Base-by-base conservation (phyloP, 2,329 filamentous ascomycete genomes). In the Juglanconis oblonga region DNA sequence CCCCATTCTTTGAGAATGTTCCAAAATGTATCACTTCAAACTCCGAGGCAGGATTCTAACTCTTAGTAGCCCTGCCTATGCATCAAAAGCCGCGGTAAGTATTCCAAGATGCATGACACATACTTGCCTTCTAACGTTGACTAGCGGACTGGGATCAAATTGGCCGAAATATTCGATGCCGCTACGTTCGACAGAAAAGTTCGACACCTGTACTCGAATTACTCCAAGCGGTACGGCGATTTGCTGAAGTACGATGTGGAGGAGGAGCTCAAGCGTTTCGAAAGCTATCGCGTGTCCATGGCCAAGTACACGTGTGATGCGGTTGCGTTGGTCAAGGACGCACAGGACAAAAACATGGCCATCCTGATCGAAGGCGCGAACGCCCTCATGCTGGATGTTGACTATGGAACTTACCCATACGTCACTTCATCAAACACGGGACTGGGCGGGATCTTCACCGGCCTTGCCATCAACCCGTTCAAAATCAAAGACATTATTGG, bases 151-250 rank as follows among this genome's bases (percentile, higher is more conserved):
- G 89, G 89, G 52, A 80, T 93, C 62, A 81, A 81, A 66, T 77
- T 90, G 56, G 78, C 79, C 61, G 88, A 92, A 58, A 78, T 92
- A 64, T 91, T 91, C 70, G 77, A 89, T 70, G 80, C 85, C 70
- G 77, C 82, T 45, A 70, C 80, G 7, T 91, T 92, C 66, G 88
- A 91, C 74, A 69, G 73, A 45, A 89, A 89, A 72, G 74, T 92
- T 48, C 80, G 87, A 45, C 74, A 77, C 31, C 75, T 92, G 52
- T 87, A 82, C 8, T 66, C 73, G 5, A 85, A 83, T n/a, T 89
- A 83, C 74, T 81, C 85, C 76, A 87, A 88, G 76, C 79, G 87
- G 55, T 92, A 86, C 67, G 88, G 89, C 7, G 83, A 88, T 65
- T 73, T 90, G 32, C 74, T 89, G 57, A 71, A 85, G 64, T 84